A percentile compares a stretch with the other conserved stretches of the same genome.
Evolutionary conservation across 768 basidiomycete species (phyloP).

Genomic region (Postia placenta): DNA sequence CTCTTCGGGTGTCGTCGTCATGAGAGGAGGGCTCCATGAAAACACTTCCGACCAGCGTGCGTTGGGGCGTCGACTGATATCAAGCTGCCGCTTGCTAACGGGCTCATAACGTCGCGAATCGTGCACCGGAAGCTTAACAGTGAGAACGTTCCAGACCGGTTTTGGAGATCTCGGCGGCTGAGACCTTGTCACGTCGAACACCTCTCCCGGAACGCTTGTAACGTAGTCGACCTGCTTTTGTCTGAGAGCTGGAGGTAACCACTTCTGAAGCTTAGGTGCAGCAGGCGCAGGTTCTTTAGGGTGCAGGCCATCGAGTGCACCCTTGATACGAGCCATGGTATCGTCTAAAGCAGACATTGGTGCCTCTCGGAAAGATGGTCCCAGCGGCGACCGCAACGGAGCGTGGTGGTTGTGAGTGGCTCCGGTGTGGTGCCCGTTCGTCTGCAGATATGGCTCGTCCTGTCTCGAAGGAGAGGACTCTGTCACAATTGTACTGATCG

Average conservation of each 20-base stretch:
- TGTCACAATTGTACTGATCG: not conserved
- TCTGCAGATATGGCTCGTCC: no score
- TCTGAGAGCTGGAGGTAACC: slow-evolving; percentile 24
- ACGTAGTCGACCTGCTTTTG: slow-evolving; percentile 9
- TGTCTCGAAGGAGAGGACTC: no score
- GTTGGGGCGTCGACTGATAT: slow-evolving; percentile 33
- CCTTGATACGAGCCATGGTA: slow-evolving; percentile 81
- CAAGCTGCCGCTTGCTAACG: slow-evolving; percentile 42
- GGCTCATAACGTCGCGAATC: slow-evolving; percentile 35
- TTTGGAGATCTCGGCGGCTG: slow-evolving; percentile 22
- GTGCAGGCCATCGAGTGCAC: slow-evolving; percentile 65
- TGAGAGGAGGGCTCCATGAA: slow-evolving; percentile 67
- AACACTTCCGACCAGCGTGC: slow-evolving; percentile 57
- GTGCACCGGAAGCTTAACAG: slow-evolving; percentile 33
- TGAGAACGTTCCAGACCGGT: slow-evolving; percentile 21
- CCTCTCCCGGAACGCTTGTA: slow-evolving; percentile 9
- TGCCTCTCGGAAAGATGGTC: slow-evolving; percentile 36
- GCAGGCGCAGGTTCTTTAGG: slow-evolving; percentile 34
- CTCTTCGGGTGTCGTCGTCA: slow-evolving; percentile 55
- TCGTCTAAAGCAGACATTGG: slow-evolving; percentile 76
- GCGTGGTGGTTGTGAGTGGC: not conserved
- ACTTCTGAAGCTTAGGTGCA: slow-evolving; percentile 15
- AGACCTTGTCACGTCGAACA: slow-evolving; percentile 20
- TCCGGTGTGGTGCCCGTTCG: not conserved
- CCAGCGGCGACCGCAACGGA: slow-evolving; percentile 15